A percentile compares a stretch with the other conserved stretches of the same genome.
These are phyloP conservation scores for Craspedostauros australis DNA, from an alignment of 108 stramenopile genomes.

Conservation along the genomic window DNA sequence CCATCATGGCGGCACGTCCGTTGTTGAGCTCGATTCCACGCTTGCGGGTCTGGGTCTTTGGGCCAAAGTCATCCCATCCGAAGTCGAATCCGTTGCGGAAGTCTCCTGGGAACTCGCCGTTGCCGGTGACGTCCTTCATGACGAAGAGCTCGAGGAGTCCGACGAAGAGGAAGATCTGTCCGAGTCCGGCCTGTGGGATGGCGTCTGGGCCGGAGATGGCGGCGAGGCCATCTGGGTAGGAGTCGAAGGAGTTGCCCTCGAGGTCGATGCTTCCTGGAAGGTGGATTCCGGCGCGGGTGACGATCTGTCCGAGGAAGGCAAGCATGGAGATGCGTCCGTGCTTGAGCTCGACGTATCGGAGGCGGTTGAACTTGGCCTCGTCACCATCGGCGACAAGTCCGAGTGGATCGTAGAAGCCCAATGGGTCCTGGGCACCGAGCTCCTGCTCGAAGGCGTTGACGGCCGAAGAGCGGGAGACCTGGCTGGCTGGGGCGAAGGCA, in stretches of 20 bases:
- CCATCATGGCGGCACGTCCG: constrained; percentile 84
- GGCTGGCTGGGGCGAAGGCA: constrained; percentile 54
- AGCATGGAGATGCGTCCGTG: constrained; percentile 76
- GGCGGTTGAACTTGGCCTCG: constrained; percentile 50
- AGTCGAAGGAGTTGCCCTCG: constrained; percentile 36
- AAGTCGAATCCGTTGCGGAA: constrained; percentile 81
- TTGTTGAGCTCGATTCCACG: constrained; percentile 88
- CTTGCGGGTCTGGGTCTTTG: constrained; percentile 61
- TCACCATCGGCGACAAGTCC: constrained; percentile 52
- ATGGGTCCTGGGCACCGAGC: constrained; percentile 83
- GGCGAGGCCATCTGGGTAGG: constrained; percentile 58
- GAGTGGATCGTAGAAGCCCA: constrained; percentile 88
- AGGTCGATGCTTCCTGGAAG: constrained; percentile 64
- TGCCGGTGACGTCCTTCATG: constrained; percentile 57
- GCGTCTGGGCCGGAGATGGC: constrained; percentile 38
- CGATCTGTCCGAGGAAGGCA: constrained; percentile 62
- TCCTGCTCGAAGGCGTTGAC: constrained; percentile 67
- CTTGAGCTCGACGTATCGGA: constrained; percentile 62
- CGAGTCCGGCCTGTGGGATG: constrained; percentile 52
- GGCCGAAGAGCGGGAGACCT: constrained; percentile 30
- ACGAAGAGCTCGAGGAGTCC: constrained; percentile 57
- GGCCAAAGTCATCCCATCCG: constrained; percentile 65
- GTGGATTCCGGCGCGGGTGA: constrained; percentile 42
- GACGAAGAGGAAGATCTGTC: constrained; percentile 63
- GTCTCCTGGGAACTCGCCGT: constrained; percentile 59